phyloP scores from a whole-genome alignment of 2,329 filamentous ascomycete genomes.

The Verticillium longisporum region DNA sequence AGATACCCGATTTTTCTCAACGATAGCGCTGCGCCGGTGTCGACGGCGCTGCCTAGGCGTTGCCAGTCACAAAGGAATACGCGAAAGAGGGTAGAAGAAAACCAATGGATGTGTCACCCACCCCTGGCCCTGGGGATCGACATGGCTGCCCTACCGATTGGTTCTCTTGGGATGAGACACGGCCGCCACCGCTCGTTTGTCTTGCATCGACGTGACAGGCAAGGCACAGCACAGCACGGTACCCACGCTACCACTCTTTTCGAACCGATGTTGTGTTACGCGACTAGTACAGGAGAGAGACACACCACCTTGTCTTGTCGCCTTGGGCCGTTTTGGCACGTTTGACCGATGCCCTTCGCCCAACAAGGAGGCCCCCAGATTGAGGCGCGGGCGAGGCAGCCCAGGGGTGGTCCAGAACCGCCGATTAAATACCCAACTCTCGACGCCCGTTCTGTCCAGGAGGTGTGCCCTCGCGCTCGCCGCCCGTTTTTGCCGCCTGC shows the following conservation, averaged over 20 bases:
- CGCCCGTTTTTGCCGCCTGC: not conserved
- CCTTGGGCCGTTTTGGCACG: not conserved
- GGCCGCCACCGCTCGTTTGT: not conserved
- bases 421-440: not conserved
- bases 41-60: not conserved
- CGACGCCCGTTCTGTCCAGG: not conserved
- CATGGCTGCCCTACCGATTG: not conserved
- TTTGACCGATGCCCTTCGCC: not conserved
- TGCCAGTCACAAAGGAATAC: not conserved
- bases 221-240: not conserved
- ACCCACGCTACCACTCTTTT: not conserved
- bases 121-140: not conserved
- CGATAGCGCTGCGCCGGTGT: not conserved
- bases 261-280: not conserved
- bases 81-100: not conserved
- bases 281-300: not conserved
- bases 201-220: not conserved
- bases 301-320: not conserved
- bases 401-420: not conserved
- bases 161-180: not conserved
- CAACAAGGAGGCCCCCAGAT: not conserved
- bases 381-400: not conserved
- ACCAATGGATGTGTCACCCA: not conserved
- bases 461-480: not conserved
- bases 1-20: not conserved